These are phyloP conservation scores for Danielia reshetovae DNA, from an alignment of 805 yeast genomes.

Conservation along the genomic window DNA sequence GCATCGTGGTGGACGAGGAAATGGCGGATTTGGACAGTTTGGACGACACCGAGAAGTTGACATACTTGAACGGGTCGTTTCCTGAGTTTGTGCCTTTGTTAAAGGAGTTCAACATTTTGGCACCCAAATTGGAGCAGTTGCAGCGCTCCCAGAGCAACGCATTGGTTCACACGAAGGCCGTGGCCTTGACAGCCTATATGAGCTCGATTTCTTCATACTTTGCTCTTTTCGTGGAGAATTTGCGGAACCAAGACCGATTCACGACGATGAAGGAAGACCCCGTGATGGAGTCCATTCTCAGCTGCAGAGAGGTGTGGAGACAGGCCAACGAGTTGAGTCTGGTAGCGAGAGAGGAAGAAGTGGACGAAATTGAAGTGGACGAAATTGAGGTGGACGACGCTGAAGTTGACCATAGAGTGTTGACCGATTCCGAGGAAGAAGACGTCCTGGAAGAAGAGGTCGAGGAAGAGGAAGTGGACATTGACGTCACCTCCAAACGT, in stretches of 20 bases:
- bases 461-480: constrained; percentile 38
- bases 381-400: constrained; percentile 5
- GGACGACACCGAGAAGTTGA: constrained; percentile 49
- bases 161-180: constrained; percentile 47
- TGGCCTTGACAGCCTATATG: constrained; percentile 74
- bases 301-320: constrained; percentile 85
- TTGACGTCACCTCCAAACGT: constrained; percentile 46
- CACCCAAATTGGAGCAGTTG: constrained; percentile 40
- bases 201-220: constrained; percentile 78
- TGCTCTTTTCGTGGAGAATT: constrained; percentile 61
- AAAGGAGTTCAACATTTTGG: constrained; percentile 50
- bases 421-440: constrained; percentile 11
- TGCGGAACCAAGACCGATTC: constrained; percentile 51
- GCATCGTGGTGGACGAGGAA: constrained; percentile 12
- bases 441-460: constrained; percentile 2
- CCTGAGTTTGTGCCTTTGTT: constrained; percentile 84
- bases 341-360: background rate
- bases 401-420: constrained; percentile 16
- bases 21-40: constrained; percentile 25
- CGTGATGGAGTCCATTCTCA: constrained; percentile 81
- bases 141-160: constrained; percentile 18
- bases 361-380: background rate
- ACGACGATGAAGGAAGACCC: constrained; percentile 74
- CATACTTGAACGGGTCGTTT: constrained; percentile 55
- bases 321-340: constrained; percentile 52